A percentile compares a stretch with the other conserved stretches of the same genome.
These are phyloP conservation scores for Castanopsis chinensis DNA, from an alignment of 306 rosid species.

Conservation along the genomic window DNA sequence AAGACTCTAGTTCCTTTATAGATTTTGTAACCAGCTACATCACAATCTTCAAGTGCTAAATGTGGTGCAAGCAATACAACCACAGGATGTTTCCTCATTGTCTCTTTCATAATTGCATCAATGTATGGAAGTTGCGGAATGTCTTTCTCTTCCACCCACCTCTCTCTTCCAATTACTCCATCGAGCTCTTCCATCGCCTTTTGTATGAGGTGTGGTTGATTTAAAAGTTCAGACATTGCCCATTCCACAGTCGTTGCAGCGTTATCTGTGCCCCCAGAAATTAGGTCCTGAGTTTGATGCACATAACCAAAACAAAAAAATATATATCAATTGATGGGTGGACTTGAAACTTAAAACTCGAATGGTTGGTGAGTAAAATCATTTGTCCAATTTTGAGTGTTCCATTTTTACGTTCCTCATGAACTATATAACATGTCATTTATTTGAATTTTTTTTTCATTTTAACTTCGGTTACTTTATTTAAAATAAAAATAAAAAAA, in stretches of 20 bases:
- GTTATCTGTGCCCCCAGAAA: constrained; percentile 38
- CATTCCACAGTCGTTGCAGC: constrained; percentile 32
- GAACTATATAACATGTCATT: too few relatives aligned
- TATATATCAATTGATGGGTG: too few relatives aligned
- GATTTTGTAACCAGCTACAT: constrained; percentile 22
- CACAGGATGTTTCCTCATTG: constrained; percentile 37
- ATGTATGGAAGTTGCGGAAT: constrained; percentile 30
- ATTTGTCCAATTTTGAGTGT: too few relatives aligned
- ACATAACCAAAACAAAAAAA: too few relatives aligned
- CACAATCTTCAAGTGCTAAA: constrained; percentile 31
- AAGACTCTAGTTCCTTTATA: constrained; percentile 18
- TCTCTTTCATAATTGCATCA: constrained; percentile 36
- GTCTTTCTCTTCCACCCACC: constrained; percentile 46
- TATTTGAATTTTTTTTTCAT: too few relatives aligned
- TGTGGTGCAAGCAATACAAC: constrained; percentile 29
- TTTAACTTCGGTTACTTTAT: too few relatives aligned
- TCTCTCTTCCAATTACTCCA: constrained; percentile 27
- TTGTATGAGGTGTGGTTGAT: constrained; percentile 28
- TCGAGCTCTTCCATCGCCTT: constrained; percentile 36
- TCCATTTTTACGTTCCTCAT: too few relatives aligned
- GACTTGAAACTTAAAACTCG: too few relatives aligned
- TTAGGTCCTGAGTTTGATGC: constrained; percentile 18
- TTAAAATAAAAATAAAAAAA: too few relatives aligned
- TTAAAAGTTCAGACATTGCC: constrained; percentile 43
- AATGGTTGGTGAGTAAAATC: too few relatives aligned